Conservation (phyloP, 225 moss, liverwort and hornwort genomes). For the Antitrichia curtipendula region DNA sequence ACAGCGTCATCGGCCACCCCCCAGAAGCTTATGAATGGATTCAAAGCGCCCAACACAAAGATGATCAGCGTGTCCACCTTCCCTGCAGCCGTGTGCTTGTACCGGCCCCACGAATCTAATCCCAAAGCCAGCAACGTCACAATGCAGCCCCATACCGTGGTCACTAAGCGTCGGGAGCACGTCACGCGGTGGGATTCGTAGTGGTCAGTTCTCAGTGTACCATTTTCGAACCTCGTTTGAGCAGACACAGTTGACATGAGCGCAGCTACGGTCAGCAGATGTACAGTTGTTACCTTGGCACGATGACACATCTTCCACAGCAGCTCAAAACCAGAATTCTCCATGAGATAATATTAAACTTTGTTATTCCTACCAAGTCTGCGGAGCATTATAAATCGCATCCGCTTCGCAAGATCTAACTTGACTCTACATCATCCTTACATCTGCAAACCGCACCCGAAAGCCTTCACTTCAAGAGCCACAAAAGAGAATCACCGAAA, state of each 20-base stretch:
- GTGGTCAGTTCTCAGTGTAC: not conserved
- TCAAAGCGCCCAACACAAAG: conserved; percentile 24
- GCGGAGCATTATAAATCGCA: not conserved
- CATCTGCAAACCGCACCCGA: not conserved
- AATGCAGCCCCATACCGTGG: conserved; percentile 22
- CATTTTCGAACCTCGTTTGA: not conserved
- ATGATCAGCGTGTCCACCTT: conserved; percentile 18
- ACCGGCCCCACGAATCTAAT: conserved; percentile 32
- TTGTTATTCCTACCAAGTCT: not conserved
- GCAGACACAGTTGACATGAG: not conserved
- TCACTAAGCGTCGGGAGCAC: conserved; percentile 13
- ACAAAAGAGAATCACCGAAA: not conserved
- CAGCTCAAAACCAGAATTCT: not conserved
- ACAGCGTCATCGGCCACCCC: conserved; percentile 27
- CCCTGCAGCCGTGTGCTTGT: conserved; percentile 16
- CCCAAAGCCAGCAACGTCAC: conserved; percentile 23
- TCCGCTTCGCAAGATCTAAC: not conserved
- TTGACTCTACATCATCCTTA: not conserved
- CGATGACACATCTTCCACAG: not conserved
- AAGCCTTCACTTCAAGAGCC: not conserved
- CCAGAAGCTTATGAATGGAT: conserved; percentile 33
- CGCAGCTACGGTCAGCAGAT: not conserved
- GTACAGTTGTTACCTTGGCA: not conserved
- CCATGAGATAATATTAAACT: not conserved
- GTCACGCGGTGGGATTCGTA: not conserved